These are phyloP conservation scores for Globisporangium parvum DNA, from an alignment of 352 stramenopile genomes.

Conservation along the genomic window DNA sequence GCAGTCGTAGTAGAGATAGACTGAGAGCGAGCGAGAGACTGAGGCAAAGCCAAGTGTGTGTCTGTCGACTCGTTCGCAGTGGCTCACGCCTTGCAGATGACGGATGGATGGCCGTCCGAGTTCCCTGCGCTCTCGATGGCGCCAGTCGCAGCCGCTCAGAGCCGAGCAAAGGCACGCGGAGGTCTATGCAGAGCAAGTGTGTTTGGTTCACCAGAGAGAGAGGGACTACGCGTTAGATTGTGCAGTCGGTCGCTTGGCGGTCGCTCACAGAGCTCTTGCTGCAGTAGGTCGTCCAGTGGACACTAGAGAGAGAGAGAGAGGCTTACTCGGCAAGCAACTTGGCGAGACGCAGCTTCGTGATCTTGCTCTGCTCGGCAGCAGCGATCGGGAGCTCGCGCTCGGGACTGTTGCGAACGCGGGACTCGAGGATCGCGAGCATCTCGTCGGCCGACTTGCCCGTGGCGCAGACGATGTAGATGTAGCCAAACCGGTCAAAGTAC, in stretches of 20 bases:
- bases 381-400: constrained; percentile 53
- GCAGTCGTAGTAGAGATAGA: too few species aligned
- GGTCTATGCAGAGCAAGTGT: background rate
- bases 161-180: background rate
- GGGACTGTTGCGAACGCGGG: constrained; percentile 32
- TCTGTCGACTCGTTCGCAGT: too few species aligned
- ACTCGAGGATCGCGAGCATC: constrained; percentile 70
- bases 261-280: background rate
- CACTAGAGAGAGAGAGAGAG: background rate
- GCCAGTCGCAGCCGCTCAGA: background rate
- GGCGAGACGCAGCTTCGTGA: constrained; percentile 59
- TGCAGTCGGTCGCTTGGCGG: background rate
- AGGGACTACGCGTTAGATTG: background rate
- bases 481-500: constrained; percentile 69
- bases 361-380: constrained; percentile 69
- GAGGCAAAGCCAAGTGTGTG: too few species aligned
- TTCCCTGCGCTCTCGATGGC: too few species aligned
- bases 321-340: constrained; percentile 67
- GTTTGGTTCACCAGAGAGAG: background rate
- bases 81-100: too few species aligned
- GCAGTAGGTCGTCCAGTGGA: background rate
- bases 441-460: constrained; percentile 71
- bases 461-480: constrained; percentile 79
- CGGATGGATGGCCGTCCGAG: too few species aligned
- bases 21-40: too few species aligned